Percentiles rank a stretch among this genome's conserved stretches.
Conservation (phyloP, 2,329 filamentous ascomycete genomes). For the Colletotrichum cereale region DNA sequence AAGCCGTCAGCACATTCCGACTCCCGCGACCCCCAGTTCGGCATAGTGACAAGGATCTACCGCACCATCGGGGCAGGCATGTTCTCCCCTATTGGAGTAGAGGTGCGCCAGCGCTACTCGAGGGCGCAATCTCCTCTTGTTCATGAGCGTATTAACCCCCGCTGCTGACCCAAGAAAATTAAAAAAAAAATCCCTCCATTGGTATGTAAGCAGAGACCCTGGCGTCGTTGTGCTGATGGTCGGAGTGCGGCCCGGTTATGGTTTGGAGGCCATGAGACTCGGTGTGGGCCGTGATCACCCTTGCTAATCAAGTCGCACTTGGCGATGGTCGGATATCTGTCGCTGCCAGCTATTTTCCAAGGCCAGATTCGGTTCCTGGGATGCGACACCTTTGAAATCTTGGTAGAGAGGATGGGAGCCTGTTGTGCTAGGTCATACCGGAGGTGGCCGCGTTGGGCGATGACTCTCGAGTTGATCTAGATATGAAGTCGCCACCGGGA, state of each 20-base stretch:
- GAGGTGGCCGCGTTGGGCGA: background rate
- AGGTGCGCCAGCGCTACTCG: conserved; percentile 18
- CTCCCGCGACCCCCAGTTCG: conserved; percentile 19
- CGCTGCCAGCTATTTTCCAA: background rate
- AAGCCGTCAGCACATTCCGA: conserved; percentile 13
- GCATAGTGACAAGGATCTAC: conserved; percentile 24
- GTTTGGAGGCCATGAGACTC: conserved; percentile 2
- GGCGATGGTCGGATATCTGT: conserved; percentile 16
- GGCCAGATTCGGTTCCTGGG: background rate
- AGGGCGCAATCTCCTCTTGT: conserved; percentile 24
- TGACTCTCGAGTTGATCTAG: too few relatives aligned
- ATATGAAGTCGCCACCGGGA: background rate
- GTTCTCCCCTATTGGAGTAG: conserved; percentile 1
- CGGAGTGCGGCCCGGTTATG: conserved; percentile 15
- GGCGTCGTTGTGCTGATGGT: background rate
- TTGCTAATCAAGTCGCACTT: conserved; percentile 27
- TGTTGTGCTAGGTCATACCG: background rate
- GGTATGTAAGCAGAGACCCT: background rate
- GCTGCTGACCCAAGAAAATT: background rate
- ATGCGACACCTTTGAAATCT: background rate
- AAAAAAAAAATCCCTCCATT: background rate
- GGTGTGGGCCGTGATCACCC: conserved; percentile 10
- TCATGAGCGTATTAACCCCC: background rate
- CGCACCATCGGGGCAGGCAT: conserved; percentile 14
- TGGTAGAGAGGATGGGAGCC: too few relatives aligned